Evolutionary conservation across 805 yeast genomes (phyloP), one percentile per base, ranked within the genome.

Genomic region (Saccharomyces mikatae): DNA sequence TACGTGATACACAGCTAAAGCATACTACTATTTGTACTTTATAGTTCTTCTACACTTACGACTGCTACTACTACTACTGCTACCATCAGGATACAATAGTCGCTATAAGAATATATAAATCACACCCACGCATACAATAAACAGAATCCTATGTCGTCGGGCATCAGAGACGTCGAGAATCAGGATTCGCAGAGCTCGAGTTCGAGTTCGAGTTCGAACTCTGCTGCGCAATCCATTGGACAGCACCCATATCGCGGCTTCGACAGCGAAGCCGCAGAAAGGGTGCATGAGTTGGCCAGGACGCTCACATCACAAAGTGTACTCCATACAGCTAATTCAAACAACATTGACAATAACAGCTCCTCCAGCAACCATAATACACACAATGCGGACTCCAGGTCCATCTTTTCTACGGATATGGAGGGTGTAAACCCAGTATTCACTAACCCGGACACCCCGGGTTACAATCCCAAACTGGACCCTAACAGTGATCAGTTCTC

Each of bases 401-500:
- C 69, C 8, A 26, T 62, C 10, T 59, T 59, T 41, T 58, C 62
- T 4, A 30, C 53, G 10, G 46, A 49, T 2, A 50, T 49, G 28
- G 51, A 55, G 4, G 69, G 67, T 49, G 54, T 66, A 10, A 65
- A 66, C 48, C 71, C 70, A 6, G 59, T 66, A 11, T 62, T 56
- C 29, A 52, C 56, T 13, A 55, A 48, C 27, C 47, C 58, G 10
- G 54, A 55, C 17, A 58, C 57, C 11, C 56, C 60, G 2, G 58
- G 58, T 3, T 69, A 69, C 51, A 69, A 73, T 52, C 75, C 79
- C n/a, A 62, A 73, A 51, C 71, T 85, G 60, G 81, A 85, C 62
- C 90, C 90, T 1, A 72, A 74, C 24, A 73, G 79, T 51, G 84
- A 79, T n/a, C 63, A 76, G 6, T 84, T 84, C 64, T 77, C 78